These are phyloP conservation scores for Vaccinium macrocarpon DNA, from an alignment of 148 eudicot species.

Conservation along the genomic window DNA sequence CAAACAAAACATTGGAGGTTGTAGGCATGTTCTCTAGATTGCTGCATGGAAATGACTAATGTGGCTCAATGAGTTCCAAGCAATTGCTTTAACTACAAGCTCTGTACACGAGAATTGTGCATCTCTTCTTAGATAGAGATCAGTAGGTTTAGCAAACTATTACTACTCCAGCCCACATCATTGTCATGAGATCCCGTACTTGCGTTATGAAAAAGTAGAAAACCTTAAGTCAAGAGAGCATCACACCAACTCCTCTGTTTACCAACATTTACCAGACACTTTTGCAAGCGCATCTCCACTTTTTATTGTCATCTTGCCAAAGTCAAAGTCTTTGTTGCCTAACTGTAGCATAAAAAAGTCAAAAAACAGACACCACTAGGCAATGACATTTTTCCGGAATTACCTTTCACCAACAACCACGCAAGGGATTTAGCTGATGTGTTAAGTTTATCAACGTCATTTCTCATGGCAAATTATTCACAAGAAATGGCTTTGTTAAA, in stretches of 20 bases:
- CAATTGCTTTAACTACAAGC: background rate
- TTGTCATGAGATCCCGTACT: background rate
- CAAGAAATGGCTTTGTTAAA: background rate
- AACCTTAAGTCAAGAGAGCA: background rate
- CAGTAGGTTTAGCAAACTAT: background rate
- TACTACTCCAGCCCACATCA: background rate
- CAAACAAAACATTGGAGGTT: background rate
- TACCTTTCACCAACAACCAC: background rate
- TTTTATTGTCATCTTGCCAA: background rate
- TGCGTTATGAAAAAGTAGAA: background rate
- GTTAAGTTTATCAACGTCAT: background rate
- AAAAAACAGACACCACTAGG: background rate
- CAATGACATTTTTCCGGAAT: background rate
- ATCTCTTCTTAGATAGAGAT: background rate
- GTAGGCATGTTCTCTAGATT: background rate
- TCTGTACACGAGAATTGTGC: background rate
- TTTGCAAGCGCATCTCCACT: background rate
- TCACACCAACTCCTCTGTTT: too few species aligned
- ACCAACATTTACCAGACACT: background rate
- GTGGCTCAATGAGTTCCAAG: background rate
- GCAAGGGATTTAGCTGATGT: background rate
- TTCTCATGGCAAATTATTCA: too few species aligned
- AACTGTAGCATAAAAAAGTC: background rate
- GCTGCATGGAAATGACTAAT: background rate
- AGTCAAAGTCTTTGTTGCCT: background rate